phyloP scores from a whole-genome alignment of 306 rosid species.

The Cucurbita ficifolia region DNA sequence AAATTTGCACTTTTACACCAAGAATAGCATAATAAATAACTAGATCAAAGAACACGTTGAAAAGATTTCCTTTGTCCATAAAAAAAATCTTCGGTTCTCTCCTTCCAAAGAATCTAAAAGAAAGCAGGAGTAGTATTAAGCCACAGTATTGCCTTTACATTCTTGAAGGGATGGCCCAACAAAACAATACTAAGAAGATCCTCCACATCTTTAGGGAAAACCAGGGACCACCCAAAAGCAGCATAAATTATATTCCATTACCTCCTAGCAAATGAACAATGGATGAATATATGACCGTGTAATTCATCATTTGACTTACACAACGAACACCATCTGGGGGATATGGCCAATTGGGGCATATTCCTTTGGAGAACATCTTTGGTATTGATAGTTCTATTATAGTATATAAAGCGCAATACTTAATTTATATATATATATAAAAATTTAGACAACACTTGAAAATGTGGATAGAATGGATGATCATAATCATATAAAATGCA shows the following conservation, averaged over 20 bases:
- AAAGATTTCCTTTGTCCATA: no score
- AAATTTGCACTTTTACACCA: no score
- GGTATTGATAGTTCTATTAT: not conserved
- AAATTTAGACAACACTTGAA: not conserved
- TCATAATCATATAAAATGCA: not conserved
- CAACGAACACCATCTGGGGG: not conserved
- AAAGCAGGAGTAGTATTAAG: not conserved
- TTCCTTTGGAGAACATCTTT: not conserved
- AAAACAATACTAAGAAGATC: not conserved
- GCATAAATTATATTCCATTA: no score
- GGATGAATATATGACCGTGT: no score
- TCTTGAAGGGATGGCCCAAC: not conserved
- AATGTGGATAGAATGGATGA: not conserved
- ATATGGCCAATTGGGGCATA: not conserved
- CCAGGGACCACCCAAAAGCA: not conserved
- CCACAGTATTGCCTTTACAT: not conserved
- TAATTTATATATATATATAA: not conserved
- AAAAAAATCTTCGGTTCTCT: no score
- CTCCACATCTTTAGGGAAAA: not conserved
- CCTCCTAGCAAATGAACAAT: no score
- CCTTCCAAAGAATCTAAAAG: not conserved
- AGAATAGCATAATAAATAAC: no score
- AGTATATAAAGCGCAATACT: no score
- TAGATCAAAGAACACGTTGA: no score
- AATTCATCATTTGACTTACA: not conserved